Conservation (phyloP, 179 eudicot genomes). For the Sideroxylon spinosum region DNA sequence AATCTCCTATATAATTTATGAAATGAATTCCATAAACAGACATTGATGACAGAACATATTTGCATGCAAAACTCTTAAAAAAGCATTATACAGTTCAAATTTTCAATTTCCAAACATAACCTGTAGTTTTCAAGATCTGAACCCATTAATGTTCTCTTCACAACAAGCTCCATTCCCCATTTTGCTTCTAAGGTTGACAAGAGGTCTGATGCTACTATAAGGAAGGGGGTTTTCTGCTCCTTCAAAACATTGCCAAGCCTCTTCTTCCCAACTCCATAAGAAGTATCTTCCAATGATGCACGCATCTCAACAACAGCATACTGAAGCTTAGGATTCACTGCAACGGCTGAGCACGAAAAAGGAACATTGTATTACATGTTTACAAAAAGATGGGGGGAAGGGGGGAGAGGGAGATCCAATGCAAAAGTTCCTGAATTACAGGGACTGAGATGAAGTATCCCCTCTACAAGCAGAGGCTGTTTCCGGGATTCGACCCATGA, state of each 20-base stretch:
- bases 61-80: background rate
- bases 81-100: background rate
- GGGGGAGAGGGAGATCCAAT: too few species aligned
- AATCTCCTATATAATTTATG: too few species aligned
- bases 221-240: conserved; percentile 41
- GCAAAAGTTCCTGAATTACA: too few species aligned
- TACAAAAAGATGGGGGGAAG: too few species aligned
- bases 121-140: conserved; percentile 88
- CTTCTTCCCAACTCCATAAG: conserved; percentile 23
- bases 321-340: conserved; percentile 84
- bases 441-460: too few species aligned
- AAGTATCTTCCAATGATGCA: conserved; percentile 16
- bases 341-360: conserved; percentile 62
- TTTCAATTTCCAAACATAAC: conserved; percentile 21
- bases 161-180: conserved; percentile 73
- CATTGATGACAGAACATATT: background rate
- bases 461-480: too few species aligned
- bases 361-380: conserved; percentile 7
- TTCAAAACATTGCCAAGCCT: conserved; percentile 41
- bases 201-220: conserved; percentile 81
- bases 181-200: conserved; percentile 76
- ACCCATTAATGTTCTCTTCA: conserved; percentile 61
- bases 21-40: background rate
- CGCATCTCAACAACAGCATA: conserved; percentile 30
- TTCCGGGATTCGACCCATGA: too few species aligned